These are phyloP conservation scores for Withania somnifera DNA, from an alignment of 305 asterid genomes.

Conservation along the genomic window DNA sequence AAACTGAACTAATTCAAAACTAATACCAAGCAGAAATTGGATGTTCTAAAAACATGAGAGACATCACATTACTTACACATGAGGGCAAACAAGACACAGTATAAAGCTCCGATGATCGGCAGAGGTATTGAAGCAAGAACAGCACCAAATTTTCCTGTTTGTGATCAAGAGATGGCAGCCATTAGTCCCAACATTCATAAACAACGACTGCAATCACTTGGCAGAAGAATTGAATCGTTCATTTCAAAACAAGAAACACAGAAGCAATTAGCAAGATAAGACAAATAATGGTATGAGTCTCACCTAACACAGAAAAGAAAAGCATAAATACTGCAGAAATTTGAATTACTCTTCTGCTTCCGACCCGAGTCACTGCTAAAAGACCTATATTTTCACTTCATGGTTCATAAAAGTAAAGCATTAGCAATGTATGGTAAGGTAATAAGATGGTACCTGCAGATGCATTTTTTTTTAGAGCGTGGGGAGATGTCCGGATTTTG, in stretches of 20 bases:
- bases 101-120: conserved; percentile 86
- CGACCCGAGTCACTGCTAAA: conserved; percentile 73
- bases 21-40: not conserved
- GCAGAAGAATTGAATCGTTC: not conserved
- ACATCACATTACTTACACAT: conserved; percentile 50
- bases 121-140: conserved; percentile 83
- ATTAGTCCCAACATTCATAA: not conserved
- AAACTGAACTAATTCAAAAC: not conserved
- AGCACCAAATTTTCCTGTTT: conserved; percentile 87
- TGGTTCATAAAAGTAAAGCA: not conserved
- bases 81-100: conserved; percentile 70
- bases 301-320: conserved; percentile 76
- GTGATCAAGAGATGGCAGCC: not conserved
- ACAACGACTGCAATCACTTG: not conserved
- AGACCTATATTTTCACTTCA: conserved; percentile 84
- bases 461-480: not conserved
- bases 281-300: not conserved
- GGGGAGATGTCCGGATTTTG: not conserved
- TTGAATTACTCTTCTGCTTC: conserved; percentile 90
- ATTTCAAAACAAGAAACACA: not conserved
- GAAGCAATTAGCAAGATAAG: not conserved
- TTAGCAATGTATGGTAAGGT: not conserved
- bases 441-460: not conserved
- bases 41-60: not conserved
- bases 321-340: conserved; percentile 84